phyloP scores from a whole-genome alignment of 1,284 basidiomycete species.

The Thelephora terrestris region DNA sequence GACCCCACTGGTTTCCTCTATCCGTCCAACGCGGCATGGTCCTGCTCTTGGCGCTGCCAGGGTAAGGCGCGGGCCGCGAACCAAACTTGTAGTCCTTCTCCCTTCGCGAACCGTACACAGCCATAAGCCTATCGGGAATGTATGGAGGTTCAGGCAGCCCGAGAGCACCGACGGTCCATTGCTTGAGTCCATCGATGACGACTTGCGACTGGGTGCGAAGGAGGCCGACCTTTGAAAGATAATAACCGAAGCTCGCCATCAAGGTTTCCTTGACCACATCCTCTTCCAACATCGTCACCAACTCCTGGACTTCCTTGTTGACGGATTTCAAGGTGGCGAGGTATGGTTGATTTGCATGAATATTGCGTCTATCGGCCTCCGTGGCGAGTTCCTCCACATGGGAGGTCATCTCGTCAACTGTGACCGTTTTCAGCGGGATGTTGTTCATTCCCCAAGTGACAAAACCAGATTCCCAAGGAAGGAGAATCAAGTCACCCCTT shows the following conservation, averaged over 20 bases:
- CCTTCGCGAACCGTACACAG: conserved; percentile 23
- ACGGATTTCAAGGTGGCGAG: conserved; percentile 10
- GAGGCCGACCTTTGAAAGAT: conserved; percentile 43
- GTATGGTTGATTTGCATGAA: conserved; percentile 4
- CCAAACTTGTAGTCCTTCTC: background rate
- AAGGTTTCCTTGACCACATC: conserved; percentile 58
- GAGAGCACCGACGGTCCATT: conserved; percentile 51
- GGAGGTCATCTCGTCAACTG: conserved; percentile 37
- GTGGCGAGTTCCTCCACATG: conserved; percentile 43
- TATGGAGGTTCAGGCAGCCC: conserved; percentile 42
- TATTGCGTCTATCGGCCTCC: conserved; percentile 35
- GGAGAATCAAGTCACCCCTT: conserved; percentile 80
- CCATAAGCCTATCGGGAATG: conserved; percentile 38
- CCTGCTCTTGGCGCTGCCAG: too few relatives aligned
- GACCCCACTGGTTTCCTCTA: too few relatives aligned
- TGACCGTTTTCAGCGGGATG: conserved; percentile 62
- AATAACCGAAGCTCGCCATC: conserved; percentile 70
- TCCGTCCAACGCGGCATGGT: too few relatives aligned
- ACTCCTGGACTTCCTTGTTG: conserved; percentile 23
- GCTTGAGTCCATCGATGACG: conserved; percentile 54
- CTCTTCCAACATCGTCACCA: conserved; percentile 33
- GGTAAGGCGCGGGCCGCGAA: background rate
- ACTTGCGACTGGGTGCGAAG: conserved; percentile 37
- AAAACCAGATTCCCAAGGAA: conserved; percentile 78
- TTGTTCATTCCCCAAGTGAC: conserved; percentile 53